Evolutionary conservation across 148 eudicot species (phyloP), one percentile per base, ranked within the genome.

Genomic region (Vaccinium darrowii): DNA sequence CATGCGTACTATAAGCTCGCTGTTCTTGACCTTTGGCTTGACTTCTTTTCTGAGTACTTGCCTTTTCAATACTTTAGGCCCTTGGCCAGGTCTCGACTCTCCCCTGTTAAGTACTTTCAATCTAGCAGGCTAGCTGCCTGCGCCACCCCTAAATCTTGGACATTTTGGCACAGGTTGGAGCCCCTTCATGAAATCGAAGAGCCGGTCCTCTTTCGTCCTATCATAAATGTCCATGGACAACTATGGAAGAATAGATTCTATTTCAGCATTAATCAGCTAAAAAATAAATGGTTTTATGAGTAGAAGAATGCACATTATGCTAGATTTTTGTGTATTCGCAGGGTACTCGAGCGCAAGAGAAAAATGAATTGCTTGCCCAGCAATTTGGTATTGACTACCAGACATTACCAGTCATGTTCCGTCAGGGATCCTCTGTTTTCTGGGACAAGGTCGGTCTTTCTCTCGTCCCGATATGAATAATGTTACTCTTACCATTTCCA

Each of bases 311-410:
- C 63, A 25, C 63, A 54, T 54, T 7, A 15, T 30, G 18, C 50
- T 62, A 53, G 72, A 19, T 80, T 60, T 36, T 58, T 57, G 51
- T 16, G 53, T 11, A 60, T 49, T 85, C 23, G 76, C 90, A 95
- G 96, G 98, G 95, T 82, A 93, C 96, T 78, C 94, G 85, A 88
- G 83, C 95, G 63, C 89, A 88, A 84, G 92, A 95, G 84, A 95
- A 95, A 86, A 91, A 90, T 87, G 90, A 90, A 33, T 79, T 93
- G 84, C 94, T 95, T 39, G 69, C 54, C 76, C 79, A 84, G 78
- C 86, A 89, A 25, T 88, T 89, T 83, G 91, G 92, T 30, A 87
- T 90, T 8, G 89, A 91, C 69, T 95, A 95, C 86, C 81, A 86
- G 75, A 83, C 86, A 72, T 85, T 91, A 72, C 93, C 95, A 25